Percentiles rank a stretch among this genome's conserved stretches.
Evolutionary conservation across 1,284 basidiomycete species (phyloP).

Genomic region (Porodaedalea pini): DNA sequence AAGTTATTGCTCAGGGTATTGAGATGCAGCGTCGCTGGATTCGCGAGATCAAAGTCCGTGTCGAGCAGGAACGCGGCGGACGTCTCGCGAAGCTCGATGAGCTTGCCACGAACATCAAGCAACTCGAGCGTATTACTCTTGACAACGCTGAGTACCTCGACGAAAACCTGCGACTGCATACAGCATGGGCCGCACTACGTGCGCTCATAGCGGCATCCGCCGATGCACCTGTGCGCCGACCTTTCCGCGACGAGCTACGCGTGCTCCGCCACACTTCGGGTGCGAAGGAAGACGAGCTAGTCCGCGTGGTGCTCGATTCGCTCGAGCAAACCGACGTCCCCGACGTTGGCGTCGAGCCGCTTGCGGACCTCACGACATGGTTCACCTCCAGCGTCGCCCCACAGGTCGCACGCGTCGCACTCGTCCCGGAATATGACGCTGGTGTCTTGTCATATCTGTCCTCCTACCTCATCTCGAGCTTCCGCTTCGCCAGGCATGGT

Average conservation of each 20-base stretch:
- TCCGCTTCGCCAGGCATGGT: conserved; percentile 78
- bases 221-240: conserved; percentile 58
- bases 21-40: conserved; percentile 97
- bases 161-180: conserved; percentile 85
- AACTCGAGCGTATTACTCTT: conserved; percentile 85
- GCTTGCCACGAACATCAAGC: conserved; percentile 86
- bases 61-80: conserved; percentile 95
- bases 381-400: conserved; percentile 85
- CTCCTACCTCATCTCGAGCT: conserved; percentile 69
- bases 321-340: conserved; percentile 76
- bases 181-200: conserved; percentile 74
- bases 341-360: conserved; percentile 85
- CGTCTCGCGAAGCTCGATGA: conserved; percentile 93
- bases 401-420: conserved; percentile 80
- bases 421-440: conserved; percentile 87
- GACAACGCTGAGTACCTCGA: conserved; percentile 90
- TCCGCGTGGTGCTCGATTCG: conserved; percentile 63
- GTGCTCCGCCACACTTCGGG: conserved; percentile 73
- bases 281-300: conserved; percentile 66
- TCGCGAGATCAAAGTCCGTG: conserved; percentile 90
- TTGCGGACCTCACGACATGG: conserved; percentile 87
- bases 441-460: conserved; percentile 88
- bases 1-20: conserved; percentile 94
- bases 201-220: conserved; percentile 55
- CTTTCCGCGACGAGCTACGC: conserved; percentile 88